phyloP scores from a whole-genome alignment of 352 stramenopile genomes.

The Pythium guiyangense region DNA sequence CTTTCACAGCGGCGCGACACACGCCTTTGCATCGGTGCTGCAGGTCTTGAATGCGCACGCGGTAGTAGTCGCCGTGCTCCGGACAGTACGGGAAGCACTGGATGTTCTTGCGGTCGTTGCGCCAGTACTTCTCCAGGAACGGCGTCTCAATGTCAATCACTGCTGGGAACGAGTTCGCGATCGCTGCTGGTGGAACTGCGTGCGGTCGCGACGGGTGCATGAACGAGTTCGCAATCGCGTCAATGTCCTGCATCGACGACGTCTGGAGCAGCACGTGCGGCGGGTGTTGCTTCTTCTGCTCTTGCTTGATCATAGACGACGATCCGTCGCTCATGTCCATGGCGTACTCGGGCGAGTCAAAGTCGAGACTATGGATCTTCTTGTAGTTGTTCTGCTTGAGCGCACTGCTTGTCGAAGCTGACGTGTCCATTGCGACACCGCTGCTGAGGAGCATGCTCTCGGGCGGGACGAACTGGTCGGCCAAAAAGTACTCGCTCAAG shows the following conservation, averaged over 20 bases:
- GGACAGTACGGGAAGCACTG: conserved; percentile 90
- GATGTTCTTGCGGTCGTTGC: conserved; percentile 91
- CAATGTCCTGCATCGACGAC: conserved; percentile 32
- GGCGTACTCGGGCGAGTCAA: conserved; percentile 40
- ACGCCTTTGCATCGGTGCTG: conserved; percentile 83
- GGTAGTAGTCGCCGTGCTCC: conserved; percentile 88
- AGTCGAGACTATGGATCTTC: conserved; percentile 79
- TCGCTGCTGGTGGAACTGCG: conserved; percentile 5
- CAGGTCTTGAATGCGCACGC: conserved; percentile 81
- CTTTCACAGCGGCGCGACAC: conserved; percentile 76
- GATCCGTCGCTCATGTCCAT: conserved; percentile 14
- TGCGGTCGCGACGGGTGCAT: conserved; percentile 28
- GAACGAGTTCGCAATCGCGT: conserved; percentile 48
- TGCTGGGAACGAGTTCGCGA: conserved; percentile 29
- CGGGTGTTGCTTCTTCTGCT: conserved; percentile 15
- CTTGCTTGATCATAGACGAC: conserved; percentile 32
- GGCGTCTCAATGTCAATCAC: conserved; percentile 72
- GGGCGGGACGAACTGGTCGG: conserved; percentile 33
- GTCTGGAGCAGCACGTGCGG: neutral
- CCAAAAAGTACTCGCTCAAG: conserved; percentile 65
- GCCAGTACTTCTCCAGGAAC: conserved; percentile 90
- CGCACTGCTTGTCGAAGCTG: neutral
- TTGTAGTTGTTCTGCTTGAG: conserved; percentile 34
- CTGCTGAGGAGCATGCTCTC: conserved; percentile 7
- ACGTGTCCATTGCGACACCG: neutral